Conservation (phyloP, 148 eudicot genomes). For the Persicaria tinctoria region DNA sequence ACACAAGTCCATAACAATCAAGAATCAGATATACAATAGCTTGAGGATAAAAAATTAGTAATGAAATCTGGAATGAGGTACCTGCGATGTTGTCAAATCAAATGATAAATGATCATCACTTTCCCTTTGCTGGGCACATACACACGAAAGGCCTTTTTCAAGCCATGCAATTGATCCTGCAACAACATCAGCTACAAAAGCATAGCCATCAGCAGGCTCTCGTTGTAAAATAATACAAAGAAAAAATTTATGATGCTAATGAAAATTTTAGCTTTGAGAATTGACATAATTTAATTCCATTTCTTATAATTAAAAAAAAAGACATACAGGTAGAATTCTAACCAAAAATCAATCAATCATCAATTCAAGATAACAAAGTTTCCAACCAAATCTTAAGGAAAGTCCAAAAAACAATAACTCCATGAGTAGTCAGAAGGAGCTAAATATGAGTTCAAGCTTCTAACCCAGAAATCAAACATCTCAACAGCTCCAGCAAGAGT, state of each 20-base stretch:
- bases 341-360: not conserved
- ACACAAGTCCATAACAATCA: not conserved
- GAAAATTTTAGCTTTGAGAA: not conserved
- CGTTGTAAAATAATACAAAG: not conserved
- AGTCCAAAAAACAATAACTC: not conserved
- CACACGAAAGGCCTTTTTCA: constrained; percentile 95
- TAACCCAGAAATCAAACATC: not conserved
- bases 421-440: not conserved
- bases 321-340: not conserved
- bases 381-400: not conserved
- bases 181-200: constrained; percentile 77
- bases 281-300: not conserved
- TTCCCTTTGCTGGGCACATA: constrained; percentile 92
- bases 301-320: not conserved
- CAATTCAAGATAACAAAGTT: not conserved
- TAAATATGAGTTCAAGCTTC: not conserved
- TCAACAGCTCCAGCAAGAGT: not conserved
- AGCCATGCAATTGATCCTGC: constrained; percentile 99
- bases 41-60: not conserved
- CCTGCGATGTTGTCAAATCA: constrained; percentile 88
- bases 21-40: not conserved
- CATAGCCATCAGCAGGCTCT: constrained; percentile 14
- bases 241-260: not conserved
- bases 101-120: constrained; percentile 85
- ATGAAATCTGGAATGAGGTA: constrained; percentile 18